Evolutionary conservation across 2,329 filamentous ascomycete genomes (phyloP).

Genomic region (Camillea tinctor): DNA sequence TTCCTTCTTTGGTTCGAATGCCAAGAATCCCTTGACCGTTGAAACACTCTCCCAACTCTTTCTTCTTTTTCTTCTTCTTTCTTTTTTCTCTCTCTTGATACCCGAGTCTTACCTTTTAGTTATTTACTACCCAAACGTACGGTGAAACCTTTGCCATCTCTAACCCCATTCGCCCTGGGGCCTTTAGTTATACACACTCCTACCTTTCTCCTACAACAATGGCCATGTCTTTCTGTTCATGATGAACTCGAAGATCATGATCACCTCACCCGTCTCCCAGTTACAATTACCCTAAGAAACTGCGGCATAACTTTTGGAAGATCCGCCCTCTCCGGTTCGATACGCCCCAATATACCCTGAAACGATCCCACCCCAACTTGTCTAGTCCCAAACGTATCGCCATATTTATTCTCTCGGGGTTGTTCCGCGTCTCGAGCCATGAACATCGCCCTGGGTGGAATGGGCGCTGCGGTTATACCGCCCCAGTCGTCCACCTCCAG

Average conservation of each 20-base stretch:
- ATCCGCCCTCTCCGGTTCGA: conserved; percentile 14
- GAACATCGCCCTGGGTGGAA: conserved; percentile 31
- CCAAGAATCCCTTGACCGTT: conserved; percentile 9
- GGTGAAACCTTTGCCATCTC: neutral
- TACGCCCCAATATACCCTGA: conserved; percentile 14
- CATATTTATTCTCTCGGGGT: conserved; percentile 3
- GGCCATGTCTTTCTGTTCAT: conserved; percentile 7
- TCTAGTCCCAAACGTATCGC: conserved; percentile 12
- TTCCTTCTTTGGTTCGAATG: conserved; percentile 6
- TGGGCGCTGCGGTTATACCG: conserved; percentile 30
- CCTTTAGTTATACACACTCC: conserved; percentile 5
- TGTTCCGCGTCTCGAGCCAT: conserved; percentile 14
- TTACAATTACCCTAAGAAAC: conserved; percentile 16
- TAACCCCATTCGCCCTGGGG: neutral
- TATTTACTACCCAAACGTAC: neutral
- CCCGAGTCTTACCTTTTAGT: neutral
- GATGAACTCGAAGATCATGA: conserved; percentile 15
- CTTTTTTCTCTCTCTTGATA: neutral
- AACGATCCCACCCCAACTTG: conserved; percentile 18
- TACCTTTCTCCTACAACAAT: neutral
- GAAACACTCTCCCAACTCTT: conserved; percentile 10
- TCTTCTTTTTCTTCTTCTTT: neutral
- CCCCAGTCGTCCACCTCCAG: conserved; percentile 29
- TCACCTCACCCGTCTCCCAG: conserved; percentile 10
- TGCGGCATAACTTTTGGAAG: conserved; percentile 11